Evolutionary conservation across 169 alveolate species (phyloP).

Genomic region (Perkinsus chesapeaki): DNA sequence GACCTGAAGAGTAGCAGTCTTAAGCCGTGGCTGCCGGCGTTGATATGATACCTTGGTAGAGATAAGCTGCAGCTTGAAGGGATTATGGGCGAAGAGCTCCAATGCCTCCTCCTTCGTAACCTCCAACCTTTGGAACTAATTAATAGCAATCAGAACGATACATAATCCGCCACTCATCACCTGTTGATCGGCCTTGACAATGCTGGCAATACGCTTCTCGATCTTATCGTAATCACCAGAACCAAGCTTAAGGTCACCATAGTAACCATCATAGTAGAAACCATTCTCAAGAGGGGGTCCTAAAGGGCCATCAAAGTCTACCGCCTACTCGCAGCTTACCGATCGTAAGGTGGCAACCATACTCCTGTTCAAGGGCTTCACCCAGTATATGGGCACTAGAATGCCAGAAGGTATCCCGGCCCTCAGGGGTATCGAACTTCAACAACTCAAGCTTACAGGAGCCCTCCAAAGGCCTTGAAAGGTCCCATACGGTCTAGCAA

Average conservation of each 20-base stretch:
- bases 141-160: not conserved
- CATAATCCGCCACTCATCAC: constrained; percentile 19
- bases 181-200: constrained; percentile 31
- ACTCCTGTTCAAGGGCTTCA: constrained; percentile 84
- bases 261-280: constrained; percentile 94
- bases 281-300: constrained; percentile 87
- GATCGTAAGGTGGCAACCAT: constrained; percentile 91
- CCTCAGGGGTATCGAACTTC: constrained; percentile 86
- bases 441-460: constrained; percentile 64
- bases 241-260: constrained; percentile 65
- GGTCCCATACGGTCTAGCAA: constrained; percentile 84
- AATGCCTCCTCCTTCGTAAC: constrained; percentile 94
- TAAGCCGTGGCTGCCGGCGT: not conserved
- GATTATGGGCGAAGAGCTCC: constrained; percentile 90
- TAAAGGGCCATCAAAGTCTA: too few species aligned
- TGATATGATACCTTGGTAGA: constrained; percentile 54
- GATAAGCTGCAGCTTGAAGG: constrained; percentile 93
- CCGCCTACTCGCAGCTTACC: constrained; percentile 75
- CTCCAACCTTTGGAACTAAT: constrained; percentile 84
- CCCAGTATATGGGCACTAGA: constrained; percentile 95
- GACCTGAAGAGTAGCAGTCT: constrained; percentile 29
- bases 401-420: constrained; percentile 94
- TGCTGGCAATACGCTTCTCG: constrained; percentile 42
- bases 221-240: constrained; percentile 18
- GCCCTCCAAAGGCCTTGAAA: constrained; percentile 92